These are phyloP conservation scores for Leptosphaerulina australis DNA, from an alignment of 2,329 filamentous ascomycete species.

Conservation along the genomic window DNA sequence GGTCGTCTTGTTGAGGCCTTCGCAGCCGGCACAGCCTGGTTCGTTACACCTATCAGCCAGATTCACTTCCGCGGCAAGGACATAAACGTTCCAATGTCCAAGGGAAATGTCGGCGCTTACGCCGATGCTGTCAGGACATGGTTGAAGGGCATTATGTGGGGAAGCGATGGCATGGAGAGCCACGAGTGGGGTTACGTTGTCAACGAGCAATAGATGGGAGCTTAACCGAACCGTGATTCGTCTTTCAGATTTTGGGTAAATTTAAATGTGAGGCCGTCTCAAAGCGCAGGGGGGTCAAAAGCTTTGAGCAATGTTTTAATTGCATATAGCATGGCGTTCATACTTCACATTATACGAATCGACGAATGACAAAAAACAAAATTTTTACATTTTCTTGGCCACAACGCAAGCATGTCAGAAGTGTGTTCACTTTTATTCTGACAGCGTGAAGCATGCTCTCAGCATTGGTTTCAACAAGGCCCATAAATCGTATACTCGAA, in stretches of 20 bases:
- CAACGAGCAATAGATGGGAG: slow-evolving; percentile 41
- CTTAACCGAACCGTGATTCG: not conserved
- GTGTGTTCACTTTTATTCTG: no score
- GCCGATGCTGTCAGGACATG: slow-evolving; percentile 53
- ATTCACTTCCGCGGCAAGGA: slow-evolving; percentile 55
- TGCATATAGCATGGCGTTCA: slow-evolving; percentile 15
- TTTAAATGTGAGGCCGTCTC: slow-evolving; percentile 4
- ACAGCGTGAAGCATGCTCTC: no score
- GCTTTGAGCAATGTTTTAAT: not conserved
- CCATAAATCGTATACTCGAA: not conserved
- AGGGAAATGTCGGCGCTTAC: slow-evolving; percentile 52
- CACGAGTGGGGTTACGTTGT: slow-evolving; percentile 57
- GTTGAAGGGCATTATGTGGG: slow-evolving; percentile 58
- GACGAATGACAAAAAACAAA: slow-evolving; percentile 5
- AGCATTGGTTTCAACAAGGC: no score
- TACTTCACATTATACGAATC: slow-evolving; percentile 1
- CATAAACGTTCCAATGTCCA: slow-evolving; percentile 50
- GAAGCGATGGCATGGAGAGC: slow-evolving; percentile 48
- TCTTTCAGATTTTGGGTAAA: not conserved
- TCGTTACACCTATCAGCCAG: slow-evolving; percentile 54
- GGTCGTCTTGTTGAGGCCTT: slow-evolving; percentile 84
- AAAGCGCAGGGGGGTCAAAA: not conserved
- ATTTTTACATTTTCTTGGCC: no score
- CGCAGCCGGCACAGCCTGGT: slow-evolving; percentile 78
- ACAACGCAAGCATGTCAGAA: no score